Evolutionary conservation across 2,329 filamentous ascomycete species (phyloP).

Genomic region (Pseudogymnoascus sp.): DNA sequence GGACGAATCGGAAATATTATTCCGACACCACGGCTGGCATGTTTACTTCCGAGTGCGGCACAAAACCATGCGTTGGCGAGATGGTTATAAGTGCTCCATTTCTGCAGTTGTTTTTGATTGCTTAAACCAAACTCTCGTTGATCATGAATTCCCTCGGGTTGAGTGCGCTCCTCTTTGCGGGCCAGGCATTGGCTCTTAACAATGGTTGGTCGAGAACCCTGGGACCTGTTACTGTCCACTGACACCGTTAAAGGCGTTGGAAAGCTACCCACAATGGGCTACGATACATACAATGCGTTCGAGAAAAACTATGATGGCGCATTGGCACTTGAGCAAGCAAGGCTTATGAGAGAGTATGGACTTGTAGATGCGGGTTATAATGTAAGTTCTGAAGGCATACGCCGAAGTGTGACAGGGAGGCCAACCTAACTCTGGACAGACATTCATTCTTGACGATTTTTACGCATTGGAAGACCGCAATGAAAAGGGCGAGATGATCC

Average conservation of each 20-base stretch:
- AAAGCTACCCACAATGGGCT: neutral
- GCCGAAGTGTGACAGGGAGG: neutral
- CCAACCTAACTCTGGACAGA: neutral
- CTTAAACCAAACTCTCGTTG: neutral
- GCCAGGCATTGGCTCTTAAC: neutral
- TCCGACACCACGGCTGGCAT: neutral
- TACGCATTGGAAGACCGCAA: constrained; percentile 1
- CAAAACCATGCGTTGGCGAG: neutral
- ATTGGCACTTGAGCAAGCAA: neutral
- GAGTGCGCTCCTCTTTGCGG: neutral
- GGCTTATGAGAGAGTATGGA: neutral
- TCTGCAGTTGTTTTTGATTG: neutral
- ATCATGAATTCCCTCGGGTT: constrained; percentile 1
- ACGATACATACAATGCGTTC: neutral
- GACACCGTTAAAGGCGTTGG: neutral
- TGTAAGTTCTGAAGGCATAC: neutral
- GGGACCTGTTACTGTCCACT: neutral
- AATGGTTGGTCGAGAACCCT: neutral
- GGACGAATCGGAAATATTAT: neutral
- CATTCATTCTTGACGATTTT: neutral
- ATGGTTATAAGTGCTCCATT: neutral
- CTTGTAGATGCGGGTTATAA: constrained; percentile 6
- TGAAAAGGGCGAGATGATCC: neutral
- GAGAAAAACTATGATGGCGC: neutral
- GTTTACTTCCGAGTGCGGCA: neutral